Conservation (phyloP, 2,329 filamentous ascomycete species). For the Monosporascus sp. region DNA sequence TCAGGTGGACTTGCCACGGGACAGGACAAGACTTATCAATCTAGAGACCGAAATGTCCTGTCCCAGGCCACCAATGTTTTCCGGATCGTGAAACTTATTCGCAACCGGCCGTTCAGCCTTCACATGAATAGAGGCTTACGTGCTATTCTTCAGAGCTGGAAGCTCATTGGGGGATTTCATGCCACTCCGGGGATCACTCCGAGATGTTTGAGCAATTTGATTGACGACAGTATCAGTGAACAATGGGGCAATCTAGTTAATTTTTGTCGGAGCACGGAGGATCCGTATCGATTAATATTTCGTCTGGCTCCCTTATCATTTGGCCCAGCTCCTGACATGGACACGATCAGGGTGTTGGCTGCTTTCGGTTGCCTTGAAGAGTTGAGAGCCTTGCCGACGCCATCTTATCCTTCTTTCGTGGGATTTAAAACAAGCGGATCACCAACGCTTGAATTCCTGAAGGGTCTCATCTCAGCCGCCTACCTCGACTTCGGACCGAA, state of each 20-base stretch:
- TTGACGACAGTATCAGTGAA: slow-evolving; percentile 21
- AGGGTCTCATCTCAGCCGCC: slow-evolving; percentile 7
- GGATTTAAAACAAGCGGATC: slow-evolving; percentile 12
- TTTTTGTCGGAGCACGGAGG: slow-evolving; percentile 15
- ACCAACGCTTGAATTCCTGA: slow-evolving; percentile 9
- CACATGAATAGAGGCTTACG: slow-evolving; percentile 4
- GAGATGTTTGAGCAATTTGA: slow-evolving; percentile 17
- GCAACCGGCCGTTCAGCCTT: slow-evolving; percentile 5
- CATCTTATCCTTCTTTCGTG: slow-evolving; percentile 8
- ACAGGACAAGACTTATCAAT: slow-evolving; percentile 12
- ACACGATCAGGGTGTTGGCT: slow-evolving; percentile 12
- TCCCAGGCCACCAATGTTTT: slow-evolving; percentile 10
- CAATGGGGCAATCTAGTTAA: slow-evolving; percentile 24
- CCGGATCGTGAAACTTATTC: slow-evolving; percentile 11
- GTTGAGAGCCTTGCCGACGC: slow-evolving; percentile 10
- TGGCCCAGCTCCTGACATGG: slow-evolving; percentile 17
- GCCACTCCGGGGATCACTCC: neutral
- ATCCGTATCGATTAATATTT: slow-evolving; percentile 15
- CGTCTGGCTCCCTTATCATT: slow-evolving; percentile 24
- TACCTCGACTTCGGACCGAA: slow-evolving; percentile 1
- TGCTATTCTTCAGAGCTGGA: slow-evolving; percentile 21
- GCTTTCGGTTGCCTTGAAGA: slow-evolving; percentile 7
- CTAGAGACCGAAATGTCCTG: slow-evolving; percentile 12
- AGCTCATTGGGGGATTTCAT: slow-evolving; percentile 24
- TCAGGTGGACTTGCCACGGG: neutral